Base-by-base conservation (phyloP, 164 flowering plant genomes). In the Nelumbo lutea region DNA sequence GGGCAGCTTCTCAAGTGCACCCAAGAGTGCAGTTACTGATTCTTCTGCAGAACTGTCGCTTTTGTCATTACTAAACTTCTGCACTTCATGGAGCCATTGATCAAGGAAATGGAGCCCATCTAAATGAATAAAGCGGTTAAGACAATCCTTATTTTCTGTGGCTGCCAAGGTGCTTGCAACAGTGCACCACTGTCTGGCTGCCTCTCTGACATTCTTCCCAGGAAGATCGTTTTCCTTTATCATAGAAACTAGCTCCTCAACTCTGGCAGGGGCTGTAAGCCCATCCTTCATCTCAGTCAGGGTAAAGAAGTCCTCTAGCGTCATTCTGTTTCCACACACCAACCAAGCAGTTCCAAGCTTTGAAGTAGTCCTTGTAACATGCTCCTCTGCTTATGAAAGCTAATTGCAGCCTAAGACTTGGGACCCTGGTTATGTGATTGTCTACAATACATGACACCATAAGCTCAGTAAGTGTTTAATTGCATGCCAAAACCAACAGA, bases 201-300 rank as follows among this genome's bases (percentile, higher is more conserved):
- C 81, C 68, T 94, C 97, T 67, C 77, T 75, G 46, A 70, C 74
- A 72, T 83, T 90, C 80, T 87, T 88, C 73, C 76, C 79, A 67
- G 60, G 69, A 78, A 62, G 70, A 64, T 82, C 83, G 62, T 75
- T 85, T 72, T 87, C 92, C 64, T 82, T 82, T 92, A 94, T 90
- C 1, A 83, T 79, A 70, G 73, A 40, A 5, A 95, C 74, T 76
- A 90, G 78, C 76, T 95, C 97, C 68, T 84, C 88, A 68, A 95
- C 93, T 69, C 93, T 87, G 60, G 83, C 78, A 64, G 83, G 87
- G 75, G 82, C 76, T 14, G 88, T 75, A 44, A 95, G 86, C 75
- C 97, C 98, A 80, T 87, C 90, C 76, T 85, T 90, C 84, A 88
- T 85, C 84, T 95, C 97, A 75, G 90, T 74, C 69, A 84, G 78